Evolutionary conservation across 768 basidiomycete species (phyloP).

Genomic region (Russula olivacea): DNA sequence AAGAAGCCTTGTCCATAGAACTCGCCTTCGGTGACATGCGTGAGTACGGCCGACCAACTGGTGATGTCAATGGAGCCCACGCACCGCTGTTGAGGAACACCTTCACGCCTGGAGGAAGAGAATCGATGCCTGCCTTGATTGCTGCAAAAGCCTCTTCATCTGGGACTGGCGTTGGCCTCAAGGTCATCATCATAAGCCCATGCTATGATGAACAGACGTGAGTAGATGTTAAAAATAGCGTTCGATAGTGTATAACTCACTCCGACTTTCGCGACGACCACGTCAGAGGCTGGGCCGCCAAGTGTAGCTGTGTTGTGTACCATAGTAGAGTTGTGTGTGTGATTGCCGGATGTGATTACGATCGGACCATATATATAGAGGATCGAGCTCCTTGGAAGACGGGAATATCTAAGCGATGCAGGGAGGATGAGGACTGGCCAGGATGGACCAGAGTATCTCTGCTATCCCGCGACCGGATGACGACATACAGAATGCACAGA

Average conservation of each 20-base stretch:
- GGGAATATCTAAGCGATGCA: background rate
- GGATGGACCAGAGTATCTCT: no score
- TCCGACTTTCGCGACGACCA: conserved; percentile 38
- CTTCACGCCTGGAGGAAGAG: conserved; percentile 41
- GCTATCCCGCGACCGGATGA: no score
- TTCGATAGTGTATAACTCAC: conserved; percentile 29
- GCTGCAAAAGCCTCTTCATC: conserved; percentile 59
- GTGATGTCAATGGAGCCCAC: conserved; percentile 18
- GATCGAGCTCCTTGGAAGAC: background rate
- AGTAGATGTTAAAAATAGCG: background rate
- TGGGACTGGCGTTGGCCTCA: conserved; percentile 41
- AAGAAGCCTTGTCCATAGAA: conserved; percentile 48
- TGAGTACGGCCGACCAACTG: background rate
- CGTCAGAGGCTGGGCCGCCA: conserved; percentile 36
- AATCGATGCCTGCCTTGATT: conserved; percentile 48
- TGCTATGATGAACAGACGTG: conserved; percentile 29
- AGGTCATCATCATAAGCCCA: conserved; percentile 58
- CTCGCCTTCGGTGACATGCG: conserved; percentile 33
- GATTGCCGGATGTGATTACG: background rate
- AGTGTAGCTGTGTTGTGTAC: conserved; percentile 32
- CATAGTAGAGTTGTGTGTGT: conserved; percentile 27
- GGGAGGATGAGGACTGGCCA: no score
- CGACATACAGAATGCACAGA: no score
- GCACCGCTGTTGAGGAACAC: conserved; percentile 48
- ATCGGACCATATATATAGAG: conserved; percentile 5